Conservation (phyloP, 2,329 filamentous ascomycete genomes). For the Colletotrichum endophyticum region DNA sequence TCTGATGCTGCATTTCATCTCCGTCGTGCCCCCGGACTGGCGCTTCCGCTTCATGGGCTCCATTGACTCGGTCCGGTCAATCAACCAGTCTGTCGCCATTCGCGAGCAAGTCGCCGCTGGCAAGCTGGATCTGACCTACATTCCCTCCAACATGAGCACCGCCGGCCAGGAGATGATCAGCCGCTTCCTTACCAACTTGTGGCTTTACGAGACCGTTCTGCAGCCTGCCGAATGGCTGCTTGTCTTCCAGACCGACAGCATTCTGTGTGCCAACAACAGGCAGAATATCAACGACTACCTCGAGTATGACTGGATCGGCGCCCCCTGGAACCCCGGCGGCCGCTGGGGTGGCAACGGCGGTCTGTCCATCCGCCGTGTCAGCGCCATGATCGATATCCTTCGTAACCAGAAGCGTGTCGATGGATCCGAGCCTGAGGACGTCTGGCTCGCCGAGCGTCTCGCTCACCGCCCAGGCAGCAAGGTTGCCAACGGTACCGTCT, state of each 20-base stretch:
- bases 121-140: slow-evolving; percentile 56
- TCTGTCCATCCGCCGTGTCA: slow-evolving; percentile 56
- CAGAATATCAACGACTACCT: slow-evolving; percentile 54
- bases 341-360: slow-evolving; percentile 57
- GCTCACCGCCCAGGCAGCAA: slow-evolving; percentile 51
- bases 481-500: slow-evolving; percentile 56
- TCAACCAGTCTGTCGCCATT: slow-evolving; percentile 52
- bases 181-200: slow-evolving; percentile 55
- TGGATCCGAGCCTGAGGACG: slow-evolving; percentile 56
- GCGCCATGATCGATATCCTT: slow-evolving; percentile 57
- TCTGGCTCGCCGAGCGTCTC: slow-evolving; percentile 60
- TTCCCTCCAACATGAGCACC: slow-evolving; percentile 57
- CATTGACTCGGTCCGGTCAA: slow-evolving; percentile 43
- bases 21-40: slow-evolving; percentile 60
- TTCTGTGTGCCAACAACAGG: slow-evolving; percentile 58
- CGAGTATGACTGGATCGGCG: slow-evolving; percentile 59
- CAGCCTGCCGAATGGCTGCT: slow-evolving; percentile 58
- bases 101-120: slow-evolving; percentile 44
- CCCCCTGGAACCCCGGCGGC: slow-evolving; percentile 49
- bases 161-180: slow-evolving; percentile 56
- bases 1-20: slow-evolving; percentile 60
- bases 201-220: slow-evolving; percentile 56
- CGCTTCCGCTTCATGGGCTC: slow-evolving; percentile 62
- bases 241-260: slow-evolving; percentile 60
- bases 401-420: slow-evolving; percentile 48